Percentiles rank a stretch among this genome's conserved stretches.
phyloP scores from a whole-genome alignment of 768 basidiomycete genomes.

The Pulveroboletus ravenelii region DNA sequence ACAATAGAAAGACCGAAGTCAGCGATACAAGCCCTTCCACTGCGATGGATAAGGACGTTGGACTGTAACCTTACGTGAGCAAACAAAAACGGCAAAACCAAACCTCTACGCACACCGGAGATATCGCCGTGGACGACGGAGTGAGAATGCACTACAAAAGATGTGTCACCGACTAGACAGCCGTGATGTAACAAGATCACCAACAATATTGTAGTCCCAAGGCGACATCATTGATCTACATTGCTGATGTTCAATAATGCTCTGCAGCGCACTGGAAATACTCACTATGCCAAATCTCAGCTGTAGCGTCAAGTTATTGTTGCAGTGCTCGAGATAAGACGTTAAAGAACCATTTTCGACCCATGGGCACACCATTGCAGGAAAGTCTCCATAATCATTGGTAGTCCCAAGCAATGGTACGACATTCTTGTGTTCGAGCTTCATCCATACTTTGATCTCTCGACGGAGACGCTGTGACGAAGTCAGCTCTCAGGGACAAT shows the following conservation, averaged over 20 bases:
- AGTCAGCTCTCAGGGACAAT: too few relatives aligned
- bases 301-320: neutral
- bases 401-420: too few relatives aligned
- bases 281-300: neutral
- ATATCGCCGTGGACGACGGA: conserved; percentile 19
- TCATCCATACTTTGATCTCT: too few relatives aligned
- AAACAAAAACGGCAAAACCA: neutral
- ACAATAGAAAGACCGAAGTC: conserved; percentile 47
- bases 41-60: conserved; percentile 42
- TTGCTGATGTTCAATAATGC: neutral
- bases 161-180: neutral
- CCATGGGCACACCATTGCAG: too few relatives aligned
- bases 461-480: too few relatives aligned
- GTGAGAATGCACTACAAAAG: conserved; percentile 9
- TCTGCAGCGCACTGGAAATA: too few relatives aligned
- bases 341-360: too few relatives aligned
- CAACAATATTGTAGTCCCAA: neutral
- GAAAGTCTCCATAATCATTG: too few relatives aligned
- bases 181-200: neutral
- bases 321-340: too few relatives aligned
- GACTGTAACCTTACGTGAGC: conserved; percentile 22
- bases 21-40: conserved; percentile 39
- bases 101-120: conserved; percentile 10
- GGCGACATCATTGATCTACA: conserved; percentile 9
- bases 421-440: too few relatives aligned